Evolutionary conservation across 2,329 filamentous ascomycete genomes (phyloP).

Genomic region (Apiospora pterosperma): DNA sequence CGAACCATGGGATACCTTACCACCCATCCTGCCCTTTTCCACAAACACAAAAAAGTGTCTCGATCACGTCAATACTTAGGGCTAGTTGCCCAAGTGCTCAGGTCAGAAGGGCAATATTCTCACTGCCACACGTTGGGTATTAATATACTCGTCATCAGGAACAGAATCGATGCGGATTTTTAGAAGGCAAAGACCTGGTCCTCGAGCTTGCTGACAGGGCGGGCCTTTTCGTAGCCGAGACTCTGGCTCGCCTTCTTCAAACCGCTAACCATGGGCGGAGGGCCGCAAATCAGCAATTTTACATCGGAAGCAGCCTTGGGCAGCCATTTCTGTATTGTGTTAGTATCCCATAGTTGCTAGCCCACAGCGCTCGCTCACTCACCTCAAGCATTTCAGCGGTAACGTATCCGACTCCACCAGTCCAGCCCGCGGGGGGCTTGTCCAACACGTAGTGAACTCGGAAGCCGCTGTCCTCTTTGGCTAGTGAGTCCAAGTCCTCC

Average conservation of each 20-base stretch:
- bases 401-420: conserved; percentile 89
- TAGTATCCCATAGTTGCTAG: conserved; percentile 14
- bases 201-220: conserved; percentile 93
- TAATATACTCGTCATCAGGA: not conserved
- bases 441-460: conserved; percentile 93
- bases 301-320: conserved; percentile 81
- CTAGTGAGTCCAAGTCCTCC: conserved; percentile 83
- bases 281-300: conserved; percentile 92
- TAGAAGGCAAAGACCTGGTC: conserved; percentile 98
- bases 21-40: not conserved
- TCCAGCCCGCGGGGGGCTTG: conserved; percentile 90
- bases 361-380: not conserved
- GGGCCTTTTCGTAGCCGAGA: conserved; percentile 87
- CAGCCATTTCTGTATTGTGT: conserved; percentile 63
- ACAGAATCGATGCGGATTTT: conserved; percentile 8
- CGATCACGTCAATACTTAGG: not conserved
- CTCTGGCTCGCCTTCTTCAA: conserved; percentile 94
- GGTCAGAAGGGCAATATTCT: not conserved
- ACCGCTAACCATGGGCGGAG: conserved; percentile 92
- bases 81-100: not conserved
- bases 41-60: not conserved
- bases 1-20: not conserved
- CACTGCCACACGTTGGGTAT: not conserved
- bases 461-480: conserved; percentile 74
- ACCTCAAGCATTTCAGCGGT: conserved; percentile 94